Conservation (phyloP, 768 basidiomycete genomes). For the Termitomyces sp. region DNA sequence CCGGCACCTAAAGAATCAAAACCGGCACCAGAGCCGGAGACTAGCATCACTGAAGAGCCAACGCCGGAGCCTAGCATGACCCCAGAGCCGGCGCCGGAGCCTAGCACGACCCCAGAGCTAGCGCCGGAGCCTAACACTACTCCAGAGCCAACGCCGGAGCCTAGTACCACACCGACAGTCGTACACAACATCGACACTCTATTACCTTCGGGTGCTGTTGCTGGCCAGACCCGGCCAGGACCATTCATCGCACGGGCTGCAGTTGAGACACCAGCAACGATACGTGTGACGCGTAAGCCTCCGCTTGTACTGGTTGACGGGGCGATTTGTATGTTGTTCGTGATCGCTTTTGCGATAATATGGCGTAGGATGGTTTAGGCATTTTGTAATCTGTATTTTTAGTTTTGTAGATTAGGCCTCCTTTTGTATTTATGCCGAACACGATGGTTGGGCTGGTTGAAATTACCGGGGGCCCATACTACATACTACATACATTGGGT, state of each 20-base stretch:
- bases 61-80: neutral
- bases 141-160: neutral
- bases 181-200: constrained; percentile 10
- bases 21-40: neutral
- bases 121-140: neutral
- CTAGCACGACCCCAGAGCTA: neutral
- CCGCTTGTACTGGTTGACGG: constrained; percentile 62
- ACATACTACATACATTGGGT: no score
- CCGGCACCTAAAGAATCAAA: neutral
- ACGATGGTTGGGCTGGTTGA: no score
- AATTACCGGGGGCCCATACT: no score
- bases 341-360: constrained; percentile 61
- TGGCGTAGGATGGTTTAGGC: constrained; percentile 49
- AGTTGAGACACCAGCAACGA: constrained; percentile 7
- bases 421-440: no score
- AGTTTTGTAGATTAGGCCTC: neutral
- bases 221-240: constrained; percentile 5
- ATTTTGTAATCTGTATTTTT: constrained; percentile 6
- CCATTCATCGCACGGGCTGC: constrained; percentile 8
- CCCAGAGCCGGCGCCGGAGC: neutral
- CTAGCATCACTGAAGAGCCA: neutral
- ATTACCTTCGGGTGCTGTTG: constrained; percentile 1
- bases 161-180: neutral
- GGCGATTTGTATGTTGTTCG: constrained; percentile 67
- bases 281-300: constrained; percentile 27